Percentiles rank a stretch among this genome's conserved stretches.
Evolutionary conservation across 23 red algal species (phyloP).

Genomic region (Cyanidium caldarium): DNA sequence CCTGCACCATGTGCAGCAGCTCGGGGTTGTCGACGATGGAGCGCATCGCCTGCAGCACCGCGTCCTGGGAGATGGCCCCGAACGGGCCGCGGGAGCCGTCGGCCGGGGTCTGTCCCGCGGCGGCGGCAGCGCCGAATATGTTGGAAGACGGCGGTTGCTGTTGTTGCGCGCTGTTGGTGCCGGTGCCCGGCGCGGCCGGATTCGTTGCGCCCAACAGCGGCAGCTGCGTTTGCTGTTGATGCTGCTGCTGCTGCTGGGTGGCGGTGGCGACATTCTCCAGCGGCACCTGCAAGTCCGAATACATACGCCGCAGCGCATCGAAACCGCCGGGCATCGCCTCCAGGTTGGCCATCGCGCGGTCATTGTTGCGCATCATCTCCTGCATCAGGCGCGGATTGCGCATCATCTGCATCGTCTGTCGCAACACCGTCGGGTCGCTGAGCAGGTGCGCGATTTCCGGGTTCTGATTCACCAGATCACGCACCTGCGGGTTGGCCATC

Average conservation of each 20-base stretch:
- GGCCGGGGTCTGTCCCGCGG: not conserved
- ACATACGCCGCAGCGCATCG: slow-evolving; percentile 83
- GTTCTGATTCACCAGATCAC: slow-evolving; percentile 81
- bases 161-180: not conserved
- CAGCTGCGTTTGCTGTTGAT: not conserved
- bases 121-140: too few species aligned
- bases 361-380: slow-evolving; percentile 91
- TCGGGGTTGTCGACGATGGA: slow-evolving; percentile 9
- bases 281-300: slow-evolving; percentile 73
- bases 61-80: not conserved
- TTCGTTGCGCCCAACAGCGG: slow-evolving; percentile 3
- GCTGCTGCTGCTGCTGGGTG: not conserved
- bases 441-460: slow-evolving; percentile 82
- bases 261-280: slow-evolving; percentile 42
- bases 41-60: not conserved
- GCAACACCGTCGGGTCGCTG: slow-evolving; percentile 73
- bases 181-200: slow-evolving; percentile 6
- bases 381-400: slow-evolving; percentile 79
- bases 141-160: not conserved
- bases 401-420: slow-evolving; percentile 88
- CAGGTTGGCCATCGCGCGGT: slow-evolving; percentile 96
- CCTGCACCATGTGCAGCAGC: slow-evolving; percentile 57
- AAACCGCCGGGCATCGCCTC: slow-evolving; percentile 98
- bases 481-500: slow-evolving; percentile 90
- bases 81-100: not conserved